Evolutionary conservation across 2,329 filamentous ascomycete species (phyloP).

Genomic region (Reticulascus tulasneorum): DNA sequence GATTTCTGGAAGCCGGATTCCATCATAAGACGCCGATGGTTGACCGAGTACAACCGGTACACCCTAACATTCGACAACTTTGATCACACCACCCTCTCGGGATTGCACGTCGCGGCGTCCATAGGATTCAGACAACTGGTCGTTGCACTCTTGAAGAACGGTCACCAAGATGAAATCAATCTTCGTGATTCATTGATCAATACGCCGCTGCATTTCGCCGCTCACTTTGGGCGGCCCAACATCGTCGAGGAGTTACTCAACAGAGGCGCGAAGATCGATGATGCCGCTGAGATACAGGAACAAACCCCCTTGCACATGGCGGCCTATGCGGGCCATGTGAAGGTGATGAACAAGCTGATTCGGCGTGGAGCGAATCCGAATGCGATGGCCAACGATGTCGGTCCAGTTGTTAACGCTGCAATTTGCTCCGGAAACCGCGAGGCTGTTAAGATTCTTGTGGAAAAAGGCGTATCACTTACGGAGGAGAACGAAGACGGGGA

Average conservation of each 20-base stretch:
- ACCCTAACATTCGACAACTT: conserved; percentile 26
- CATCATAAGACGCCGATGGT: conserved; percentile 31
- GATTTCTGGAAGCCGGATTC: conserved; percentile 36
- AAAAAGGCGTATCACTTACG: conserved; percentile 30
- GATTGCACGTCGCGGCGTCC: conserved; percentile 32
- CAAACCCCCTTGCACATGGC: conserved; percentile 36
- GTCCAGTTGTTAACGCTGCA: conserved; percentile 35
- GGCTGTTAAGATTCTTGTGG: conserved; percentile 35
- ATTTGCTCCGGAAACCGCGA: conserved; percentile 36
- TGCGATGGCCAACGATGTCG: conserved; percentile 20
- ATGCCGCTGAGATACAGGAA: conserved; percentile 24
- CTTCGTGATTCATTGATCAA: conserved; percentile 24
- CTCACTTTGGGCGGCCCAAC: conserved; percentile 24
- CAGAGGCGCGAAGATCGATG: conserved; percentile 25
- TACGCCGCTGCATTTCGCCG: conserved; percentile 31
- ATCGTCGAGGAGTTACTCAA: conserved; percentile 33
- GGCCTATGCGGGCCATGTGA: conserved; percentile 31
- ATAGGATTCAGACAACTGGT: conserved; percentile 35
- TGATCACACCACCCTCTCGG: conserved; percentile 24
- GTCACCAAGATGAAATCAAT: conserved; percentile 29
- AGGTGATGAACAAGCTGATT: conserved; percentile 35
- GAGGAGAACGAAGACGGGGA: conserved; percentile 22
- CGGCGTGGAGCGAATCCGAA: conserved; percentile 32
- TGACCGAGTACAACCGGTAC: conserved; percentile 28
- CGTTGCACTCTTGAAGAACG: conserved; percentile 31